Evolutionary conservation across 352 stramenopile species (phyloP).

Genomic region (Phytophthora rubi): DNA sequence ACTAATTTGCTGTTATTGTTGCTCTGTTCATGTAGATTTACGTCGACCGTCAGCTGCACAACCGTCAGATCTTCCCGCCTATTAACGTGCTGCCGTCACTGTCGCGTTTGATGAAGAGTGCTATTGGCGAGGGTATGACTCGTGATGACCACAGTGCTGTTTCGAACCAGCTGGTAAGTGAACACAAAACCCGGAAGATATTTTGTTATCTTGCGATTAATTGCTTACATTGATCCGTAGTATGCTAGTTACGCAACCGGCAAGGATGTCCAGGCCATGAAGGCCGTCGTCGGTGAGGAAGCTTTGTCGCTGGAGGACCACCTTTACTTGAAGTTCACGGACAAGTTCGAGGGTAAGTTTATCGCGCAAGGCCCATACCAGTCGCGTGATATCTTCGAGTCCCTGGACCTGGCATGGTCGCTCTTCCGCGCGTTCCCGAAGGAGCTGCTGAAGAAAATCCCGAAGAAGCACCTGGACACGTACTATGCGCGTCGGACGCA

Average conservation of each 20-base stretch:
- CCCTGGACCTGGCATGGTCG: conserved; percentile 98
- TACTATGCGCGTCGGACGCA: conserved; percentile 96
- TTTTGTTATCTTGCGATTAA: conserved; percentile 7
- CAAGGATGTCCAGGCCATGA: conserved; percentile 99
- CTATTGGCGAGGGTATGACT: conserved; percentile 99
- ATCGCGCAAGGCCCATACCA: conserved; percentile 98
- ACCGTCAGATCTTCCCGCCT: conserved; percentile 98
- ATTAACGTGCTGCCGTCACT: conserved; percentile 99
- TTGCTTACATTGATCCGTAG: conserved; percentile 27
- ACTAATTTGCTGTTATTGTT: conserved; percentile 9
- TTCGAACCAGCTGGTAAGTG: conserved; percentile 98
- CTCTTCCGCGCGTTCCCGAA: conserved; percentile 99
- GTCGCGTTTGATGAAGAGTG: conserved; percentile 99
- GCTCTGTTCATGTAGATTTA: conserved; percentile 86
- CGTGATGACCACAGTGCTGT: conserved; percentile 98
- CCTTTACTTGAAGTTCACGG: conserved; percentile 99
- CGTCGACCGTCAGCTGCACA: conserved; percentile 98
- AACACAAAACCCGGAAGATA: conserved; percentile 6
- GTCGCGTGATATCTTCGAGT: conserved; percentile 98
- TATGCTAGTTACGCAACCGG: conserved; percentile 88
- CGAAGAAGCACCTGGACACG: conserved; percentile 97
- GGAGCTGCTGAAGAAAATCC: conserved; percentile 99
- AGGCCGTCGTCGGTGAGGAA: conserved; percentile 99
- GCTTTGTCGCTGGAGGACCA: conserved; percentile 99
- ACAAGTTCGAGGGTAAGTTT: conserved; percentile 99